Conservation (phyloP, 495 filamentous ascomycete species). For the Hypoxylon trugodes region DNA sequence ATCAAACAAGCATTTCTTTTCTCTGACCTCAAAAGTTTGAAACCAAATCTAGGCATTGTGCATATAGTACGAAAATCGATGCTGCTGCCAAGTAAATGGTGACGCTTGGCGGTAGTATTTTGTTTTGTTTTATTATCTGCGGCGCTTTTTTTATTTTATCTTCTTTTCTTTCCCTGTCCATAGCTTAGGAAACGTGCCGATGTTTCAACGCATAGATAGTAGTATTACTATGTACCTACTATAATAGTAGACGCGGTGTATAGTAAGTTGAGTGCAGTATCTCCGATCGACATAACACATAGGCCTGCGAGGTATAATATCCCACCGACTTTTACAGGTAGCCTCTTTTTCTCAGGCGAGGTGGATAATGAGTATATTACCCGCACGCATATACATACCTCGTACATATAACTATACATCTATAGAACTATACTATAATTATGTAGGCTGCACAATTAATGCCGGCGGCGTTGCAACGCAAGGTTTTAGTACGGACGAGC, state of each 20-base stretch:
- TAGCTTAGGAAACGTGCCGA: constrained; percentile 12
- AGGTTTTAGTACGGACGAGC: constrained; percentile 12
- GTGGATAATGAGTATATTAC: not conserved
- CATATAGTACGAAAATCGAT: too few species aligned
- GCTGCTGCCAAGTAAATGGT: constrained; percentile 14
- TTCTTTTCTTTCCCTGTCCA: constrained; percentile 12
- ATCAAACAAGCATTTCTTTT: constrained; percentile 29
- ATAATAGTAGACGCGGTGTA: not conserved
- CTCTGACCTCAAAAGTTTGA: constrained; percentile 13
- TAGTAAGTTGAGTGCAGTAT: not conserved
- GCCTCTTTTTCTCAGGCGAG: constrained; percentile 10
- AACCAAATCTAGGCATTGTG: constrained; percentile 14
- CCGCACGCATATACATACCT: constrained; percentile 4
- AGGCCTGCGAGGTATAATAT: constrained; percentile 22
- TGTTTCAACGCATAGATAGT: constrained; percentile 27
- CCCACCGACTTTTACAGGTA: constrained; percentile 11
- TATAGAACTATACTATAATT: constrained; percentile 3
- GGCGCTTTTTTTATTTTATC: not conserved
- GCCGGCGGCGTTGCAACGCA: constrained; percentile 17
- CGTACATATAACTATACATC: not conserved
- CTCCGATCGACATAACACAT: constrained; percentile 27
- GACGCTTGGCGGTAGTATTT: constrained; percentile 19
- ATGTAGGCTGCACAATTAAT: constrained; percentile 25
- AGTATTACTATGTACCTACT: not conserved
- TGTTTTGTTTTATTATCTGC: constrained; percentile 16